Evolutionary conservation across 2,329 filamentous ascomycete species (phyloP), one percentile per base, ranked within the genome.

Genomic region (Fusarium anthophilum): DNA sequence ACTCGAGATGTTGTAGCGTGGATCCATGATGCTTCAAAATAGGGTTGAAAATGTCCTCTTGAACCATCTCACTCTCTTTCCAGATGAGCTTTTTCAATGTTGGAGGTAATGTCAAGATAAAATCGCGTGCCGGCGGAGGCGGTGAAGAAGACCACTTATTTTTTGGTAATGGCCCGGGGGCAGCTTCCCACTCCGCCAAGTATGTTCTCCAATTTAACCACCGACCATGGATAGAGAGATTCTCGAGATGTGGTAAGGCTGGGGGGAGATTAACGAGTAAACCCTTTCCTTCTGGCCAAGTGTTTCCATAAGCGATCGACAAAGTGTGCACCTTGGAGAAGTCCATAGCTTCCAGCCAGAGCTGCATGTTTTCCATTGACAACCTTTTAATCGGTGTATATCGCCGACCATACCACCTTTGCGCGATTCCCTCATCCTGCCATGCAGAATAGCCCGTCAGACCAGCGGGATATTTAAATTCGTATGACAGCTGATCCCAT

Each of bases 331-430:
- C 38, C 6, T 72, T n/a, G 0, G 72, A 74, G 37, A 74, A 74
- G 45, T 74, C 67, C 71, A 74, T 74, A 3, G 45, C 63, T 28
- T 69, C 63, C 5, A 74, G 43, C 72, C 72, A 74, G 8, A 69
- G 63, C 18, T 69, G 51, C 15, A 61, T 50, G 18, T 74, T 71
- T 10, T 74, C 45, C 43, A 56, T 74, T 8, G 9, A 58, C 30
- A 48, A 41, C 45, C 58, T 51, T 15, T 61, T 41, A 22, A 6
- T 10, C 7, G 60, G n/a, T 2, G 54, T 9, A 17, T 62, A 12
- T 26, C 67, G 56, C 18, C 48, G 53, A 6, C 45, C 24, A 5
- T 64, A 65, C 67, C 66, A 73, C 14, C 32, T 66, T 14, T 39
- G 22, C 9, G 48, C 54, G 3, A 15, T 41, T 13, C 54, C 59